Evolutionary conservation across 495 filamentous ascomycete genomes (phyloP), one percentile per base, ranked within the genome.

Genomic region (Thermochaetoides thermophila): DNA sequence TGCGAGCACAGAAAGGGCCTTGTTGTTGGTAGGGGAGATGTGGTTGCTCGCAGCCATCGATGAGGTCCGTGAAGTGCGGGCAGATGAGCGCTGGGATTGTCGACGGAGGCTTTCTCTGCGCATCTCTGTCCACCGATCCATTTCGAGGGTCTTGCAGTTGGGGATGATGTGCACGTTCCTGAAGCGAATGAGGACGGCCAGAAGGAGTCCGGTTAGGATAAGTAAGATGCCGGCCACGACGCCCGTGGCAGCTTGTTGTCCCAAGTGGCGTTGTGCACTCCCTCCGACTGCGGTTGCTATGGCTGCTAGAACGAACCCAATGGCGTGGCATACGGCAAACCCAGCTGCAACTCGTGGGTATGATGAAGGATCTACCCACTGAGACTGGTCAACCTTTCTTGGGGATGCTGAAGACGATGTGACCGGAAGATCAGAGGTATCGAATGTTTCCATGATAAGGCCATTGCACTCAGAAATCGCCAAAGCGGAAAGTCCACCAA

Each of bases 371-470:
- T 78, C 74, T 26, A 71, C 75, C 32, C 74, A 59, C 41, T 73
- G 8, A 64, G 55, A n/a, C n/a, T n/a, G n/a, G n/a, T n/a, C n/a
- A n/a, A n/a, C n/a, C n/a, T n/a, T n/a, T n/a, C n/a, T n/a, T n/a
- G n/a, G n/a, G n/a, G n/a, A n/a, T n/a, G n/a, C n/a, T n/a, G n/a
- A n/a, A n/a, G n/a, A n/a, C n/a, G n/a, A n/a, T n/a, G n/a, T n/a
- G n/a, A n/a, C n/a, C 26, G 56, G 74, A 1, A 82, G 63, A 43
- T 84, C 81, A 14, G 75, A 81, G 5, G 74, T 77, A 49, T 85
- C 80, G 48, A 71, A 84, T 13, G 74, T 74, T 45, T 85, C 80
- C 81, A 83, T 84, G 53, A 85, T 64, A 31, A 85, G 57, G 4
- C 78, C 74, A 38, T 76, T 65, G 51, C 77, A 82, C 52, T 85